Base-by-base conservation (phyloP, 2,329 filamentous ascomycete species). In the Fusarium marasasianum region DNA sequence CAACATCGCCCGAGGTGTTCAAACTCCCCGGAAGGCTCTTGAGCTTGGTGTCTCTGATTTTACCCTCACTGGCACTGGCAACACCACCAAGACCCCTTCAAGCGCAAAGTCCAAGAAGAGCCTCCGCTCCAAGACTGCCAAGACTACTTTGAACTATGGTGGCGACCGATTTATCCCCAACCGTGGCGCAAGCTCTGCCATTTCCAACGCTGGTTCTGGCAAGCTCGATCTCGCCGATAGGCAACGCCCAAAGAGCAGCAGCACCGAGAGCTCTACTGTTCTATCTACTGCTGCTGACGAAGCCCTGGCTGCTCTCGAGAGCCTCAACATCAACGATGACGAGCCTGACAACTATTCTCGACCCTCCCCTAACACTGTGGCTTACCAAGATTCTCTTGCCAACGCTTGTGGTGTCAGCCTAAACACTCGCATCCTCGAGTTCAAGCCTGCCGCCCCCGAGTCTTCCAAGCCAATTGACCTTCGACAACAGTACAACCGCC, bases 381-480 rank as follows among this genome's bases (percentile, higher is more conserved):
- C 96, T 29, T 98, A 98, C 83, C 93, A 98, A 83, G 94, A 96
- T 67, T 96, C 95, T 6, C 87, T 98, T 51, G 95, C 96, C 51
- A 92, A 91, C 76, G 96, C 96, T 56, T 98, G 96, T 82, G 96
- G 95, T 65, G 94, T 99, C 72, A 96, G 91, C 80, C 90, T 97
- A 72, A 97, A 95, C 87, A 97, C 95, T 63, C 94, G 96, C 72
- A 99, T 99, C 78, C 92, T 99, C 58, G 94, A 96, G 69, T 99
- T 98, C 89, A 99, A 99, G 91, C 96, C 96, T 62, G 95, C 96
- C 5, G 91, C 96, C n/a, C 96, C 96, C 8, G 96, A 98, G 86
- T 98, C 96, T 12, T 98, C 95, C 40, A 98, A 98, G 89, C 96
- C 96, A 41, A 98, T 99, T 81, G 96, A 99, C 82, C 92, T 99